A percentile compares a stretch with the other conserved stretches of the same genome.
phyloP scores from a whole-genome alignment of 1,284 basidiomycete genomes.

The Irpex sp. region DNA sequence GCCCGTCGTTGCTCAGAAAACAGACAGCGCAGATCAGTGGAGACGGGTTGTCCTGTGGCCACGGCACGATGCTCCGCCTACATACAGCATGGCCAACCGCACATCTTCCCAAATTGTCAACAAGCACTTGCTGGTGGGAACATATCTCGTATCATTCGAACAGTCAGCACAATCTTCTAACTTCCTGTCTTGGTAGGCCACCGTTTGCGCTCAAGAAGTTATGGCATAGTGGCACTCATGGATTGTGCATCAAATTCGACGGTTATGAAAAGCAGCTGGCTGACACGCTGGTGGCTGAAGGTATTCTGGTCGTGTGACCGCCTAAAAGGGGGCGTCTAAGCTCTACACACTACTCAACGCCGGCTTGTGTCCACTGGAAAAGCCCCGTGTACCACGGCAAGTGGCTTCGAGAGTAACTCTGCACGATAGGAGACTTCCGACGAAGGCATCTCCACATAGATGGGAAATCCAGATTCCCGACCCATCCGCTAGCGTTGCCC shows the following conservation, averaged over 20 bases:
- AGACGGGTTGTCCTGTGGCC: not conserved
- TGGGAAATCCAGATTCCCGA: not conserved
- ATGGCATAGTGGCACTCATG: not conserved
- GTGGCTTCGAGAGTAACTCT: not conserved
- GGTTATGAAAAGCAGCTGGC: not conserved
- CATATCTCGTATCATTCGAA: not conserved
- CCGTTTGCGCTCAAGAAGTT: not conserved
- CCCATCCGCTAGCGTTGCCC: not conserved
- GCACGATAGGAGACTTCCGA: not conserved
- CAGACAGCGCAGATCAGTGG: slow-evolving; percentile 3
- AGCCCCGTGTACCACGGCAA: not conserved
- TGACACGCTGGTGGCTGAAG: not conserved
- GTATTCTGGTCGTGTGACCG: slow-evolving; percentile 1
- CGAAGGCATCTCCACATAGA: not conserved
- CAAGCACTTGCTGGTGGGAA: not conserved
- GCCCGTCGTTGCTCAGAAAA: not conserved
- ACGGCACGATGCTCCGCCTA: slow-evolving; percentile 5
- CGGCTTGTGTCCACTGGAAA: not conserved
- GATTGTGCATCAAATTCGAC: not conserved
- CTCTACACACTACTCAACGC: not conserved
- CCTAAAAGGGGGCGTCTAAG: not conserved
- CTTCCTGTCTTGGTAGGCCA: not conserved
- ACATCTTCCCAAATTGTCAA: not conserved
- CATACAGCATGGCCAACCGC: not conserved
- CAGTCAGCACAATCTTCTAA: not conserved